Conservation (phyloP, 371 early-diverging fungal genomes). For the Circinella umbellata region DNA sequence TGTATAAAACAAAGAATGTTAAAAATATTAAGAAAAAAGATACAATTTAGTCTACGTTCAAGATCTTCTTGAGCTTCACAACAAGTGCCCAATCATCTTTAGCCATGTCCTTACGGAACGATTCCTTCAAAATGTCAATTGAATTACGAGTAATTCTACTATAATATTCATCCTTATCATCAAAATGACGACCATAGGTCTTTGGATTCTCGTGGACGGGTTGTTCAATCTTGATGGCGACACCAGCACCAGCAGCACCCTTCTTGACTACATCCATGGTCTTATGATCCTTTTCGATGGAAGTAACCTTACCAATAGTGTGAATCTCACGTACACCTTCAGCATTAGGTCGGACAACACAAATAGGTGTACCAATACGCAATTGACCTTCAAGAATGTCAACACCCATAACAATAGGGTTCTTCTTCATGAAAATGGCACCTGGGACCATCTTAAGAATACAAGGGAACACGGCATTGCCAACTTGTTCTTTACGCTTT, state of each 20-base stretch:
- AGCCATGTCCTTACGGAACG: conserved; percentile 93
- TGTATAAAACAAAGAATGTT: too few species aligned
- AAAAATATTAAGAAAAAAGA: not conserved
- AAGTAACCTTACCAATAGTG: conserved; percentile 91
- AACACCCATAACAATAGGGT: conserved; percentile 98
- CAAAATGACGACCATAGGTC: conserved; percentile 97
- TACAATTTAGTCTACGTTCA: conserved; percentile 49
- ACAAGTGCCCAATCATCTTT: conserved; percentile 95
- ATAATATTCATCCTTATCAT: conserved; percentile 84
- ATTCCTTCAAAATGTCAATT: conserved; percentile 97
- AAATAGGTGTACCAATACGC: conserved; percentile 94
- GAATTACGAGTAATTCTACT: conserved; percentile 88
- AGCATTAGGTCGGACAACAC: conserved; percentile 86
- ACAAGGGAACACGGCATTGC: conserved; percentile 97
- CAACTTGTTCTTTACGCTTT: conserved; percentile 88
- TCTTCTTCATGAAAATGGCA: conserved; percentile 95
- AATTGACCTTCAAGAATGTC: conserved; percentile 96
- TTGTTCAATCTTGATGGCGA: conserved; percentile 97
- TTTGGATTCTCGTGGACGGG: conserved; percentile 87
- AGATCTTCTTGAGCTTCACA: conserved; percentile 79
- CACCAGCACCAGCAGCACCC: conserved; percentile 87
- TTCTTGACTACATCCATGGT: conserved; percentile 82
- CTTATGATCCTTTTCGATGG: conserved; percentile 98
- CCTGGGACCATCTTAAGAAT: conserved; percentile 94
- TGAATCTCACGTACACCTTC: conserved; percentile 75